Conservation (phyloP, 257 asterid species). For the Dorcoceras hygrometricum region DNA sequence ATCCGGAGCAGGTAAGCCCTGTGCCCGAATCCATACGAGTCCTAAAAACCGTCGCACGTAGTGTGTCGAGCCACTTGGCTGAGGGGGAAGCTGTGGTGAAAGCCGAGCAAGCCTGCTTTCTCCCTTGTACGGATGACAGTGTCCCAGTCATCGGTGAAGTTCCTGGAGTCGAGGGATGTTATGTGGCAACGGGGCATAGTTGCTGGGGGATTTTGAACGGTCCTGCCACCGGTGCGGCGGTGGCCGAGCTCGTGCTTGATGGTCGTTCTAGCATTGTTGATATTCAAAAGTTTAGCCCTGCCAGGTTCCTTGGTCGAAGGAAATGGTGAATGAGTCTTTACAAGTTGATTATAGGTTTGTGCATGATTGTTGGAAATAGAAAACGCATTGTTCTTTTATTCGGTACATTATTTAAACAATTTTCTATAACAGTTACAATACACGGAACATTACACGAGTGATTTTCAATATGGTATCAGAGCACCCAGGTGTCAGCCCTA, state of each 20-base stretch:
- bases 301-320: conserved; percentile 41
- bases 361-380: too few species aligned
- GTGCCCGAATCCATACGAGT: conserved; percentile 56
- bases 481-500: too few species aligned
- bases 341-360: not conserved
- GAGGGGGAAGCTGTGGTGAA: conserved; percentile 65
- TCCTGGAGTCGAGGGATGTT: conserved; percentile 71
- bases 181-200: conserved; percentile 81
- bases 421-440: too few species aligned
- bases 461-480: too few species aligned
- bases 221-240: conserved; percentile 86
- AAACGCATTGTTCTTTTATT: too few species aligned
- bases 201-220: conserved; percentile 98
- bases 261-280: conserved; percentile 55
- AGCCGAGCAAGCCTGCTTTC: conserved; percentile 88
- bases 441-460: too few species aligned
- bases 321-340: conserved; percentile 14
- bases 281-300: conserved; percentile 53
- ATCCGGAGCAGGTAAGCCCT: conserved; percentile 66
- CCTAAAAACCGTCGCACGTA: conserved; percentile 64
- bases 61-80: conserved; percentile 67
- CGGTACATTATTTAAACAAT: too few species aligned
- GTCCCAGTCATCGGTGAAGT: conserved; percentile 77
- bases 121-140: conserved; percentile 80
- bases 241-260: conserved; percentile 74